Conservation (phyloP, 179 eudicot species). For the Vitellaria paradoxa region DNA sequence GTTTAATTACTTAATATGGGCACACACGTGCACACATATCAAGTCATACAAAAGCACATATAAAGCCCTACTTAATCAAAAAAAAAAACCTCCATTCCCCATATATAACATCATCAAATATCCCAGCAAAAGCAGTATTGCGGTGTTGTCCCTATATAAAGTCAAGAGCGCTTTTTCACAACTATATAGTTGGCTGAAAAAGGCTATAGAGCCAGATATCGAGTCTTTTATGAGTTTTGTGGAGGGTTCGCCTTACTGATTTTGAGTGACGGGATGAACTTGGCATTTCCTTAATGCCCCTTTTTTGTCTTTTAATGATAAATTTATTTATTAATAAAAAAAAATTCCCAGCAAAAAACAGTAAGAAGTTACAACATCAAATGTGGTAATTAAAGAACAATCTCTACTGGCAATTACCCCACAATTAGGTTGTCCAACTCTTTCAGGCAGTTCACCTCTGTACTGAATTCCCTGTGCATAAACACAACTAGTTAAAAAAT, state of each 20-base stretch:
- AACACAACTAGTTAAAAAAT: conserved; percentile 2
- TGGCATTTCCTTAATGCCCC: no score
- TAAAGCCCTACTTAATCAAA: background rate
- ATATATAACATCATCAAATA: background rate
- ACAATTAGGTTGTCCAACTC: conserved; percentile 73
- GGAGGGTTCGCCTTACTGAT: no score
- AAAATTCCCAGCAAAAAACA: background rate
- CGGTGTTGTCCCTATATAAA: no score
- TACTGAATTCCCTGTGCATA: conserved; percentile 26
- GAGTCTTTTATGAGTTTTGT: no score
- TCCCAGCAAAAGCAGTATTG: conserved; percentile 15
- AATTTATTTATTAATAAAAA: no score
- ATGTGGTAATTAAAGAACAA: background rate
- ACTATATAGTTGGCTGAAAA: no score
- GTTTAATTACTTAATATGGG: background rate
- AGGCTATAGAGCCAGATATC: no score
- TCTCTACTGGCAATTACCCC: conserved; percentile 34
- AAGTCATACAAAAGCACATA: background rate
- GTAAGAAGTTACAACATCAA: background rate
- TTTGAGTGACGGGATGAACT: no score
- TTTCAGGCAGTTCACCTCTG: conserved; percentile 54
- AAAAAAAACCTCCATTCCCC: background rate
- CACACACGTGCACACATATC: background rate
- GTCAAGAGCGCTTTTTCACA: no score
- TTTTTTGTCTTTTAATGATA: no score